These are phyloP conservation scores for Plenodomus lindquistii DNA, from an alignment of 2,329 filamentous ascomycete genomes.

Conservation along the genomic window DNA sequence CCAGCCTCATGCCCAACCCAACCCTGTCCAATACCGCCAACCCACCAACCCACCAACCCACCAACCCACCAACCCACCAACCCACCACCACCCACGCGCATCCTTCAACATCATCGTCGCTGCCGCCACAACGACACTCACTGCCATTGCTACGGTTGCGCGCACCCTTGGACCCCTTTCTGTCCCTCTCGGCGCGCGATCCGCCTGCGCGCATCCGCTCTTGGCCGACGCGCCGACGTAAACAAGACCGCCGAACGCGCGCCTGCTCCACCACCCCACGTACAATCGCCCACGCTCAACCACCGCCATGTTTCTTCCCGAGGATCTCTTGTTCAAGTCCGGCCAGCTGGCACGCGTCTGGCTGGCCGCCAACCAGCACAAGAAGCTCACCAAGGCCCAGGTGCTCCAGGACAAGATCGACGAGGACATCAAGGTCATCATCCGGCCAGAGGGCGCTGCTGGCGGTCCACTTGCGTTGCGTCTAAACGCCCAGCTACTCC, in stretches of 20 bases:
- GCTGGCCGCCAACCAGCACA: conserved; percentile 96
- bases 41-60: no score
- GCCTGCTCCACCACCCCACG: conserved; percentile 14
- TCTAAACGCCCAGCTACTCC: conserved; percentile 87
- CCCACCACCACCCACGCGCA: conserved; percentile 22
- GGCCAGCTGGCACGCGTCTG: conserved; percentile 96
- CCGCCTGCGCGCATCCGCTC: conserved; percentile 27
- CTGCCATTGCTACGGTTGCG: conserved; percentile 28
- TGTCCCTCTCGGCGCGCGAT: conserved; percentile 25
- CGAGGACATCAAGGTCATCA: conserved; percentile 93
- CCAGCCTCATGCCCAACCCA: conserved; percentile 14
- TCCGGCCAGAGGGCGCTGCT: conserved; percentile 63
- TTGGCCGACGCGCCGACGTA: conserved; percentile 37
- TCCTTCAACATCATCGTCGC: conserved; percentile 26
- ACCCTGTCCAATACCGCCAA: conserved; percentile 8
- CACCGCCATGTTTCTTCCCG: conserved; percentile 88
- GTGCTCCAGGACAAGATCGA: conserved; percentile 94
- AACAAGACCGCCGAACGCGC: conserved; percentile 35
- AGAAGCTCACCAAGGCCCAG: conserved; percentile 96
- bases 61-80: no score
- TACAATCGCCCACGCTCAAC: conserved; percentile 10
- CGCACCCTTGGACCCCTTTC: conserved; percentile 18
- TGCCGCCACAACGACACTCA: conserved; percentile 14
- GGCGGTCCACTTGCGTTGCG: conserved; percentile 95
- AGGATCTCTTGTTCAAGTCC: conserved; percentile 93